Base-by-base conservation (phyloP, 2,329 filamentous ascomycete species). In the Clarireedia sp. region DNA sequence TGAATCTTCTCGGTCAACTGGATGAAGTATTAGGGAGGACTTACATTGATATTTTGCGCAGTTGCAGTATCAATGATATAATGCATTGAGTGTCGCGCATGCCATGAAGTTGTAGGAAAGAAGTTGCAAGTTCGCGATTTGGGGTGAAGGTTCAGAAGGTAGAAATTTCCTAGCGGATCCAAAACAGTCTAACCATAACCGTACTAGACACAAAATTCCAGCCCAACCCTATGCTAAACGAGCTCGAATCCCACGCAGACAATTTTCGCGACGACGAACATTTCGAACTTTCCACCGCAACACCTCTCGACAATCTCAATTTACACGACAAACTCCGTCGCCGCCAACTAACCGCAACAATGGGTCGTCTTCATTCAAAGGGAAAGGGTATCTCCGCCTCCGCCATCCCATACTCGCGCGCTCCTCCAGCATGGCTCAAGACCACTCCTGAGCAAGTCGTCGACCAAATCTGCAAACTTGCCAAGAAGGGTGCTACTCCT, bases 361-460 rank as follows among this genome's bases (percentile, higher is more conserved):
- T 95, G 90, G 90, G 91, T 86, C 86, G 92, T 83, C 86, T 97
- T 87, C 95, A 99, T 87, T 89, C 83, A 84, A 96, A 96, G 73
- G 92, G 94, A 81, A 97, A 97, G 89, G 95, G 94, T 78, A 99
- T 99, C 79, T 90, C 90, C 67, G 78, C 89, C 79, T 96, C 90
- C 63, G 90, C 94, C 71, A 79, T 97, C 78, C 94, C 95, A 73
- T 99, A 97, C 86, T 96, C 90, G 68, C 92, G 94, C 80, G 85
- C 83, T 69, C 75, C 90, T 64, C 92, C 94, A 61, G 83, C 91
- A 68, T 99, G 94, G 94, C 82, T 97, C 78, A 99, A 99, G 88
- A 95, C 90, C 79, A 96, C 90, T 69, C 91, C 94, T 73, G 90
- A 96, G 71, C 90, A 95, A 81, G 90, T 99, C 75, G 90, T 96